phyloP scores from a whole-genome alignment of 2,329 filamentous ascomycete genomes.

The Pestalotiopsis sp. region DNA sequence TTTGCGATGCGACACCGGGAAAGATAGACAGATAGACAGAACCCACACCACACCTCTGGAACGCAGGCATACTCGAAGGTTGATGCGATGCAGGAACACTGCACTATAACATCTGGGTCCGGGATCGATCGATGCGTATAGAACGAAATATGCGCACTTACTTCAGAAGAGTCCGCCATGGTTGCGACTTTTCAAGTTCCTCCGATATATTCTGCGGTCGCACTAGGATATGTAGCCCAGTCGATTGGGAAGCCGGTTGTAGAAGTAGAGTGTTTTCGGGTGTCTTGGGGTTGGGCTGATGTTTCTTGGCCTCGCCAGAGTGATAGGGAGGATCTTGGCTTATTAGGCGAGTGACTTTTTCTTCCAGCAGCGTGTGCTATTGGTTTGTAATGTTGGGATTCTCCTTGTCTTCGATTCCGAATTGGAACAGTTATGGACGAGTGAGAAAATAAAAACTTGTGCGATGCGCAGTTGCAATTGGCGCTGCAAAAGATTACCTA shows the following conservation, averaged over 20 bases:
- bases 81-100: background rate
- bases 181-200: constrained; percentile 1
- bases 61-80: background rate
- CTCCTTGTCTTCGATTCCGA: background rate
- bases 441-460: background rate
- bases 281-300: background rate
- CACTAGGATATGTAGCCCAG: background rate
- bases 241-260: background rate
- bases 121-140: background rate
- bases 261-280: background rate
- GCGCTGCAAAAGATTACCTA: background rate
- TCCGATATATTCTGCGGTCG: background rate
- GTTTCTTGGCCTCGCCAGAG: background rate
- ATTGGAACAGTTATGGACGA: background rate
- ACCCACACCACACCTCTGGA: background rate
- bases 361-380: background rate
- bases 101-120: background rate
- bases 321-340: background rate
- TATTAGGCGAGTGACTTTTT: background rate
- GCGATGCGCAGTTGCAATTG: background rate
- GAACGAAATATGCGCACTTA: constrained; percentile 4
- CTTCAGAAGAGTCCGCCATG: constrained; percentile 7
- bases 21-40: background rate
- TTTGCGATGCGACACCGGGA: background rate
- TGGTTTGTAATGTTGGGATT: background rate